Conservation (phyloP, 108 stramenopile genomes). For the Cyclotella sp. region DNA sequence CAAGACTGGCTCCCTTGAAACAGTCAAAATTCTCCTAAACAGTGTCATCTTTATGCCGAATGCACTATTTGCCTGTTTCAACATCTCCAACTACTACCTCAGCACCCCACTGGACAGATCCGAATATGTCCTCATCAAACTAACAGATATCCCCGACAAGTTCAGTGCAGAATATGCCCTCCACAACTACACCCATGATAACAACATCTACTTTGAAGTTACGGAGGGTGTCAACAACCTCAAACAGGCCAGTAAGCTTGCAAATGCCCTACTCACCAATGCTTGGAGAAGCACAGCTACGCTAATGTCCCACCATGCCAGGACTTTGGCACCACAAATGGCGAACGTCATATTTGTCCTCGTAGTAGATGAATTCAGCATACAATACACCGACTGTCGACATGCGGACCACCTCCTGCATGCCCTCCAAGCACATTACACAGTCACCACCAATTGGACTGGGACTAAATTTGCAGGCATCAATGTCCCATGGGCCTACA, state of each 20-base stretch:
- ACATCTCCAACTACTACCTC: not conserved
- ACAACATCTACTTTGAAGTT: no score
- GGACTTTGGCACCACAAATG: conserved; percentile 15
- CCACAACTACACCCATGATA: no score
- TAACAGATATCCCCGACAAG: not conserved
- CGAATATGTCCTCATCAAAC: not conserved
- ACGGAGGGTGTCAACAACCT: conserved; percentile 63
- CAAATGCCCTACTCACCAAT: conserved; percentile 34
- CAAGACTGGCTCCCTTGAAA: not conserved
- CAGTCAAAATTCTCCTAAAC: not conserved
- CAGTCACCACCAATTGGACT: conserved; percentile 13
- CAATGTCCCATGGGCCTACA: conserved; percentile 11
- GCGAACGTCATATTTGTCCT: conserved; percentile 19
- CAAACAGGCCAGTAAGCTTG: conserved; percentile 47
- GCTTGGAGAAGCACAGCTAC: conserved; percentile 32
- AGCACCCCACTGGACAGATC: not conserved
- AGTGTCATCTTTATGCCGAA: not conserved
- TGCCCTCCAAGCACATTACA: not conserved
- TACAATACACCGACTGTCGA: not conserved
- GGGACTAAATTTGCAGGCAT: conserved; percentile 10
- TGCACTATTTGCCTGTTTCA: not conserved
- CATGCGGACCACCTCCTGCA: conserved; percentile 9
- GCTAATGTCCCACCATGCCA: not conserved
- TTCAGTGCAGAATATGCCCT: not conserved
- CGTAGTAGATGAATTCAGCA: conserved; percentile 22